These are phyloP conservation scores for Ustilago xerochloae DNA, from an alignment of 1,284 basidiomycete genomes.

Conservation along the genomic window DNA sequence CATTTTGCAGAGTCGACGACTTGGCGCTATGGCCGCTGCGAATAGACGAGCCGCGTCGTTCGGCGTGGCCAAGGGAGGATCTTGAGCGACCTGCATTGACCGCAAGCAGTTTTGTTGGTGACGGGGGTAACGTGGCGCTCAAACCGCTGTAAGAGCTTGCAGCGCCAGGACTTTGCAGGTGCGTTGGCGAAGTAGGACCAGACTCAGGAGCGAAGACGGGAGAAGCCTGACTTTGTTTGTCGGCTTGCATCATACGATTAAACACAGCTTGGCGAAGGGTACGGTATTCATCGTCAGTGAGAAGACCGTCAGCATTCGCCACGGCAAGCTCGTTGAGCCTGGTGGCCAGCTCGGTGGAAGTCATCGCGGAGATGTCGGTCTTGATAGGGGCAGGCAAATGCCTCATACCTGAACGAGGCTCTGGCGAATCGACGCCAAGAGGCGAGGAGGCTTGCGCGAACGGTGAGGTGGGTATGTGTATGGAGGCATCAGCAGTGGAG, in stretches of 20 bases:
- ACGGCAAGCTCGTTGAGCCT: constrained; percentile 61
- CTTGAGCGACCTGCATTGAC: background rate
- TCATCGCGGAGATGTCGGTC: constrained; percentile 30
- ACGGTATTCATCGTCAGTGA: constrained; percentile 58
- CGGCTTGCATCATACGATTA: constrained; percentile 43
- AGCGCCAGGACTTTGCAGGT: background rate
- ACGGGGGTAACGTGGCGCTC: background rate
- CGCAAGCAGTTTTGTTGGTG: constrained; percentile 1
- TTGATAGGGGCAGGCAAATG: background rate
- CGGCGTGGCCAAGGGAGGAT: constrained; percentile 16
- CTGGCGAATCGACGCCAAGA: background rate
- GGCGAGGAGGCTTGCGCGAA: background rate
- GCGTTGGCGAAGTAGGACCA: constrained; percentile 4
- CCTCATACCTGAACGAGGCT: background rate
- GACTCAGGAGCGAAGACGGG: constrained; percentile 17
- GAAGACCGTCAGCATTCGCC: constrained; percentile 57
- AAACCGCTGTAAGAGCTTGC: background rate
- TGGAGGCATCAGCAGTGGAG: too few species aligned
- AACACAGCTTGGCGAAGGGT: constrained; percentile 53
- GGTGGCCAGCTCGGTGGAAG: constrained; percentile 36
- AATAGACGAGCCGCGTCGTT: constrained; percentile 13
- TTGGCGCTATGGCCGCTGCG: constrained; percentile 20
- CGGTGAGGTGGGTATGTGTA: background rate
- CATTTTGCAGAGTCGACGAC: constrained; percentile 25
- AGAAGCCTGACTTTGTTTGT: constrained; percentile 28